Conservation (phyloP, 73 alveolate genomes). For the Paramecium primaurelia region DNA sequence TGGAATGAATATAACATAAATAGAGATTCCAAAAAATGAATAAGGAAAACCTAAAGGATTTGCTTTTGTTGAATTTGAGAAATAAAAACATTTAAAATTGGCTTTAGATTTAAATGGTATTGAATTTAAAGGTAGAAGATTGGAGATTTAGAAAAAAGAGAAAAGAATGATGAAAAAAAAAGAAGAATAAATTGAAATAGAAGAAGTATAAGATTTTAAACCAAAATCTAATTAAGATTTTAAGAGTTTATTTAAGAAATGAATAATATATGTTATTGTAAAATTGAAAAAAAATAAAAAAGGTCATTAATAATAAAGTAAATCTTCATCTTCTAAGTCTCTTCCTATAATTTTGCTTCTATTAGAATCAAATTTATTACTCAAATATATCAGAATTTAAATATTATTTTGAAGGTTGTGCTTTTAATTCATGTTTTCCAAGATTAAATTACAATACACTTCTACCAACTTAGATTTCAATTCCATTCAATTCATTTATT, state of each 20-base stretch:
- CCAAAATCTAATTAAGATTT: constrained; percentile 11
- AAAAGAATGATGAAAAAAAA: background rate
- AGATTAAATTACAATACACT: background rate
- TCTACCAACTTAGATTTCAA: background rate
- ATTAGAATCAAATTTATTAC: background rate
- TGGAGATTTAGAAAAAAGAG: constrained; percentile 45
- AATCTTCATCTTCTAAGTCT: background rate
- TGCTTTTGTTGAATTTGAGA: constrained; percentile 77
- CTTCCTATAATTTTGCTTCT: background rate
- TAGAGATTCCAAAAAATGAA: constrained; percentile 66
- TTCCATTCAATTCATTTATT: background rate
- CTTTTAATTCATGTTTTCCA: background rate
- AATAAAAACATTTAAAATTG: constrained; percentile 63
- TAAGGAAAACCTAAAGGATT: constrained; percentile 81
- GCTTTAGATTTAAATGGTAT: constrained; percentile 70
- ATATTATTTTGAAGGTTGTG: background rate
- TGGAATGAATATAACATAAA: constrained; percentile 27
- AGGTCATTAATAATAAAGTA: background rate
- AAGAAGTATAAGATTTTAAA: background rate
- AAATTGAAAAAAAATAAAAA: background rate
- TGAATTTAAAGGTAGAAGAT: constrained; percentile 71
- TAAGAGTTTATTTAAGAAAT: background rate
- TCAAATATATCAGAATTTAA: background rate
- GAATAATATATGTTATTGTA: background rate
- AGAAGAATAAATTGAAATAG: background rate